phyloP scores from a whole-genome alignment of 345 rosid species.

The Hibiscus trionum region DNA sequence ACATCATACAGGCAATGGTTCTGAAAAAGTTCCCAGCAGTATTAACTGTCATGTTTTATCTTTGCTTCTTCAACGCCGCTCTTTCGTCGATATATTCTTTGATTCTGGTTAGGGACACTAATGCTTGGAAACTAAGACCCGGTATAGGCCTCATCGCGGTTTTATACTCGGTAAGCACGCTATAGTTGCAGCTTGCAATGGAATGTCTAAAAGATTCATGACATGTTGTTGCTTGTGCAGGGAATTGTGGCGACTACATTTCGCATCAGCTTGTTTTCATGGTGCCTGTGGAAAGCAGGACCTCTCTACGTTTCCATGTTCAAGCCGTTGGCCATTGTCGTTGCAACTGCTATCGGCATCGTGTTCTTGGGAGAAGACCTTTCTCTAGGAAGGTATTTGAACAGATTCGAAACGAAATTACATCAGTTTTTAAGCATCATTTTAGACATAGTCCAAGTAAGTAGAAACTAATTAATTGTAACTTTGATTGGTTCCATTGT shows the following conservation, averaged over 20 bases:
- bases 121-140: conserved; percentile 18
- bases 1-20: conserved; percentile 39
- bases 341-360: conserved; percentile 15
- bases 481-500: conserved; percentile 4
- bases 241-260: conserved; percentile 12
- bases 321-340: conserved; percentile 24
- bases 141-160: conserved; percentile 7
- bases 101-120: conserved; percentile 10
- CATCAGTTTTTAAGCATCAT: background rate
- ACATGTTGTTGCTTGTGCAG: conserved; percentile 2
- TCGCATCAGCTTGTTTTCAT: conserved; percentile 4
- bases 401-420: background rate
- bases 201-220: background rate
- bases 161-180: conserved; percentile 17
- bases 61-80: conserved; percentile 5
- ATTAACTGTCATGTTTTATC: conserved; percentile 5
- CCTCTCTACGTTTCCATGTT: conserved; percentile 28
- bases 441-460: too few relatives aligned
- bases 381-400: conserved; percentile 24
- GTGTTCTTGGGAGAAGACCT: conserved; percentile 17
- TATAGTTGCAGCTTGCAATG: background rate
- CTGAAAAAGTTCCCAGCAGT: conserved; percentile 16
- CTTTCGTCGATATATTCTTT: background rate
- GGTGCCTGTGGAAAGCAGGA: conserved; percentile 21
- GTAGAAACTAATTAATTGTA: background rate